Conservation (phyloP, 176 grass and related monocot species). For the Bromus sterilis region DNA sequence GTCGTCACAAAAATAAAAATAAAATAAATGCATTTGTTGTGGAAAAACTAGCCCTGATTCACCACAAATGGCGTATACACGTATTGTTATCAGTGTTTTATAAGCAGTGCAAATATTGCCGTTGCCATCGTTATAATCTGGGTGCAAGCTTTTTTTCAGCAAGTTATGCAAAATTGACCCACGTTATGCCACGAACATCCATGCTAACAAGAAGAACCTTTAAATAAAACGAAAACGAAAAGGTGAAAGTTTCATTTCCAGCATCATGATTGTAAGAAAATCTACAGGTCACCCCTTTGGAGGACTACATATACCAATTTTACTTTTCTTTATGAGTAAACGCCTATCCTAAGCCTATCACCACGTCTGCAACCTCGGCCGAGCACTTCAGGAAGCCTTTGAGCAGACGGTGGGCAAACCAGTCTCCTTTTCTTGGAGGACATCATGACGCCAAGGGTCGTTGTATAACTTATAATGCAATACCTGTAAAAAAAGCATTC, state of each 20-base stretch:
- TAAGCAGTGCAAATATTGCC: background rate
- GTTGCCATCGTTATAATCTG: background rate
- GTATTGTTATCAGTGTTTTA: background rate
- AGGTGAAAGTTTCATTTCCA: background rate
- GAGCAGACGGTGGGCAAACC: constrained; percentile 57
- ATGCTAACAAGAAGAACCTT: background rate
- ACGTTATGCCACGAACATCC: background rate
- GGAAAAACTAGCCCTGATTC: no score
- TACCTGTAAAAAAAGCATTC: constrained; percentile 37
- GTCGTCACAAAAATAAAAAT: background rate
- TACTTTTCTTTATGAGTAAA: background rate
- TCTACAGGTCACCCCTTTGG: background rate
- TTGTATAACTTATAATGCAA: constrained; percentile 97
- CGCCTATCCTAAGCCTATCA: background rate
- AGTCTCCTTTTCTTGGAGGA: constrained; percentile 32
- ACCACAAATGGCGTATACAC: no score
- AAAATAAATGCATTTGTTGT: no score
- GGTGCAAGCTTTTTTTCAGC: no score
- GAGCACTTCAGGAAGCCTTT: constrained; percentile 27
- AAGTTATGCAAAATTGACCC: background rate
- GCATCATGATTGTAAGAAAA: background rate
- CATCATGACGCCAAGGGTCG: constrained; percentile 77
- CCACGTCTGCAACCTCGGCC: background rate
- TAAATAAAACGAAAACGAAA: background rate
- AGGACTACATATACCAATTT: background rate